Evolutionary conservation across 768 basidiomycete genomes (phyloP), one percentile per base, ranked within the genome.

Genomic region (Mycena latifolia): DNA sequence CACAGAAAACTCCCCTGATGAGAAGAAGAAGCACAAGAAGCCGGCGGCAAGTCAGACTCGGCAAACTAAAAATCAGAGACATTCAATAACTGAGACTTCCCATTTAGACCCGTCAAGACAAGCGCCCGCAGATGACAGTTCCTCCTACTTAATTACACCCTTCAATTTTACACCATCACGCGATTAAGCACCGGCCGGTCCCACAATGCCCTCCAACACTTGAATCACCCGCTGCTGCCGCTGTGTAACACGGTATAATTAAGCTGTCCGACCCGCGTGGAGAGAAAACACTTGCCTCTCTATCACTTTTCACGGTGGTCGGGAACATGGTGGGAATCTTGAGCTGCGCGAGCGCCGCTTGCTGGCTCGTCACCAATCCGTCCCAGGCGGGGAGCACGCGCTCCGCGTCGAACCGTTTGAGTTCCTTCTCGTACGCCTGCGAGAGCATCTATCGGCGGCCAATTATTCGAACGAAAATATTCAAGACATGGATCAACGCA

Each of bases 311-410:
- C 47, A 82, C 81, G 47, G 72, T 76, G 3, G 90, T 88, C 15
- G 80, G 76, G 73, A 86, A 92, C 90, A 95, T 94, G 3, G 87
- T 82, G 18, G 94, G 94, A 17, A 95, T 85, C 43, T 83, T 80
- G 48, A 90, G 78, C 31, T 81, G 75, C 69, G 88, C 87, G 52
- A 95, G 80, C 18, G 85, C 78, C 0, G 79, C 73, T 76, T 95
- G 93, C 74, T 95, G 94, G 70, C 86, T 87, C 54, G 85, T 78
- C 22, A 90, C 76, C n/a, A 95, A 81, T 22, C 85, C 86, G 72
- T 93, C 93, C 92, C 93, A 95, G 11, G 92, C 90, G 3, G 88
- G 81, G 8, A 94, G 76, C 12, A 83, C 90, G 39, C 90, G 84
- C 55, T 93, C 88, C n/a, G 71, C 71, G 73, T 94, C 93, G 73